Conservation (phyloP, 345 rosid genomes). For the Boechera divaricarpa region DNA sequence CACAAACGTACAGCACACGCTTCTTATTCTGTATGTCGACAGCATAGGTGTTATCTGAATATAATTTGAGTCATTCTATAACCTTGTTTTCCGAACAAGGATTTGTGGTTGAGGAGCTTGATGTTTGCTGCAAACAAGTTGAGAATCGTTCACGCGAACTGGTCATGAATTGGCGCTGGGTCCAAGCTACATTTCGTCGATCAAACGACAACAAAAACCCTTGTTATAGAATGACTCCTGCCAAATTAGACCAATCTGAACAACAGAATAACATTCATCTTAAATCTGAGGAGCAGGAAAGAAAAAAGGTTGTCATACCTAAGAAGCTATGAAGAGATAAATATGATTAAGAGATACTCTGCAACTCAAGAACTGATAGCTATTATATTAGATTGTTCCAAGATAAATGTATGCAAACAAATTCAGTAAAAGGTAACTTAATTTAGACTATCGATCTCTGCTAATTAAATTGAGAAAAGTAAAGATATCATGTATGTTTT, state of each 20-base stretch:
- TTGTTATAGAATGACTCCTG: slow-evolving; percentile 37
- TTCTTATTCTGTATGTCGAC: no score
- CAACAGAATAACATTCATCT: slow-evolving; percentile 38
- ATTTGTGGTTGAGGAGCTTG: slow-evolving; percentile 74
- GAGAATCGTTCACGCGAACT: slow-evolving; percentile 88
- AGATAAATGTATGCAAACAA: background rate
- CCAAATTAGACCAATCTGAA: slow-evolving; percentile 40
- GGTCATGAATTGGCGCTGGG: slow-evolving; percentile 94
- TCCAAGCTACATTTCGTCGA: slow-evolving; percentile 76
- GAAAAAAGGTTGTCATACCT: slow-evolving; percentile 29
- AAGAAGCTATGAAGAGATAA: background rate
- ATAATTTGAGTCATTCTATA: no score
- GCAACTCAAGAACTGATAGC: background rate
- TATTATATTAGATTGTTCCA: background rate
- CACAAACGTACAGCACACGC: no score
- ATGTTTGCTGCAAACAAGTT: slow-evolving; percentile 86
- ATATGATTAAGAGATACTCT: background rate
- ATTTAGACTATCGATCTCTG: background rate
- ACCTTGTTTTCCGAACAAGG: slow-evolving; percentile 70
- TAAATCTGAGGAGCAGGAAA: slow-evolving; percentile 34
- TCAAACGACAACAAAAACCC: slow-evolving; percentile 42
- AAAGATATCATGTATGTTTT: background rate
- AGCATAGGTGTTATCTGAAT: no score
- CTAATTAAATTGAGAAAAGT: background rate
- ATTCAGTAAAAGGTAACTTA: background rate